A percentile compares a stretch with the other conserved stretches of the same genome.
phyloP scores from a whole-genome alignment of 2,329 filamentous ascomycete genomes.

The Pestalotiopsis sp. region DNA sequence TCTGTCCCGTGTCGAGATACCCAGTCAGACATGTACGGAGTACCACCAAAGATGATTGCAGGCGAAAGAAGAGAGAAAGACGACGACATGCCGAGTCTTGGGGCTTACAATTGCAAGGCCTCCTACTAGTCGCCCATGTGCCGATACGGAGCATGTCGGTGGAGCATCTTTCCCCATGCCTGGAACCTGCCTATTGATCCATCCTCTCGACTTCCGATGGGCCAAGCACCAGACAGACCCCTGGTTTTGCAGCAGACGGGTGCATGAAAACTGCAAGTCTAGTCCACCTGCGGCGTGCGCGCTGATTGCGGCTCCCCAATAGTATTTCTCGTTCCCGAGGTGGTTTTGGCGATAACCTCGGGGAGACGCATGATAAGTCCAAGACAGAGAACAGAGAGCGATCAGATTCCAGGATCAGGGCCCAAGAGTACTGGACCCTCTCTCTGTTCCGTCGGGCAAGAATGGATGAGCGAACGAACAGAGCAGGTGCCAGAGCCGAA shows the following conservation, averaged over 20 bases:
- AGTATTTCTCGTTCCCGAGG: background rate
- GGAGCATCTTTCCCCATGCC: background rate
- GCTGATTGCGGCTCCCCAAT: background rate
- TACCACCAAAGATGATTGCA: background rate
- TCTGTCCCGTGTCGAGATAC: background rate
- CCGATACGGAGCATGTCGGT: slow-evolving; percentile 5
- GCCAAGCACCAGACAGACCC: background rate
- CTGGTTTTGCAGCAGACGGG: background rate
- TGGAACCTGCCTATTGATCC: background rate
- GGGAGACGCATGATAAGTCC: background rate
- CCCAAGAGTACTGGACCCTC: background rate
- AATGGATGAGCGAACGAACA: background rate
- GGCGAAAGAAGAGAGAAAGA: background rate
- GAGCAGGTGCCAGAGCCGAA: background rate
- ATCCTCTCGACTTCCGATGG: background rate
- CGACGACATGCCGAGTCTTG: background rate
- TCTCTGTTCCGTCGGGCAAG: background rate
- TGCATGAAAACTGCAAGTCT: background rate
- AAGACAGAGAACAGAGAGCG: background rate
- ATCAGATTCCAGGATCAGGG: background rate
- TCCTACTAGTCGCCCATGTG: slow-evolving; percentile 4
- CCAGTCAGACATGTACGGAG: background rate
- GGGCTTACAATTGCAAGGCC: slow-evolving; percentile 2
- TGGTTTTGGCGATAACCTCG: background rate
- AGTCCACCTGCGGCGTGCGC: background rate